These are phyloP conservation scores for Chrysanthemum seticuspe DNA, from an alignment of 129 eudicot species.

Conservation along the genomic window DNA sequence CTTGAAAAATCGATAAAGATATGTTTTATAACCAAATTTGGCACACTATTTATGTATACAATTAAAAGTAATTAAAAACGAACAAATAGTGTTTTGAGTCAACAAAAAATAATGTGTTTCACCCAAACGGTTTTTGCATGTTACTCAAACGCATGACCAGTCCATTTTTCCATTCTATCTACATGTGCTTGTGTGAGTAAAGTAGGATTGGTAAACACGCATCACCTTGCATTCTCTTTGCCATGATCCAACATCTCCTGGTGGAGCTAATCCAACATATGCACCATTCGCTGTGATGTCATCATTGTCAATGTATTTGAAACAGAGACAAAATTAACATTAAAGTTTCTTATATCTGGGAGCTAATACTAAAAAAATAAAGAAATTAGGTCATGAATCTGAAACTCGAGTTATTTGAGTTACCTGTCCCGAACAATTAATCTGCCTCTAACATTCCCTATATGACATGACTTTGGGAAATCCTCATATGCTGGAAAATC, in stretches of 20 bases:
- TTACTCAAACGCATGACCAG: too few species aligned
- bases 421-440: slow-evolving; percentile 57
- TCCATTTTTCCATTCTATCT: too few species aligned
- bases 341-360: background rate
- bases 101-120: too few species aligned
- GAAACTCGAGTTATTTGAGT: background rate
- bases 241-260: slow-evolving; percentile 62
- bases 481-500: slow-evolving; percentile 52
- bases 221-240: slow-evolving; percentile 54
- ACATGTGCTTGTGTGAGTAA: too few species aligned
- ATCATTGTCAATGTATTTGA: slow-evolving; percentile 35
- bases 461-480: slow-evolving; percentile 42
- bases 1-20: too few species aligned
- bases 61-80: too few species aligned
- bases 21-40: too few species aligned
- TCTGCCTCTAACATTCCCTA: slow-evolving; percentile 50
- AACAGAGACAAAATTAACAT: background rate
- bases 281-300: slow-evolving; percentile 43
- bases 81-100: too few species aligned
- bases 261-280: slow-evolving; percentile 57
- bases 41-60: too few species aligned
- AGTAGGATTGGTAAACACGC: background rate
- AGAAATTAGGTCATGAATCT: background rate
- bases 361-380: background rate
- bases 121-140: too few species aligned